A percentile compares a stretch with the other conserved stretches of the same genome.
These are phyloP conservation scores for Colletotrichum musicola DNA, from an alignment of 2,329 filamentous ascomycete genomes.

Conservation along the genomic window DNA sequence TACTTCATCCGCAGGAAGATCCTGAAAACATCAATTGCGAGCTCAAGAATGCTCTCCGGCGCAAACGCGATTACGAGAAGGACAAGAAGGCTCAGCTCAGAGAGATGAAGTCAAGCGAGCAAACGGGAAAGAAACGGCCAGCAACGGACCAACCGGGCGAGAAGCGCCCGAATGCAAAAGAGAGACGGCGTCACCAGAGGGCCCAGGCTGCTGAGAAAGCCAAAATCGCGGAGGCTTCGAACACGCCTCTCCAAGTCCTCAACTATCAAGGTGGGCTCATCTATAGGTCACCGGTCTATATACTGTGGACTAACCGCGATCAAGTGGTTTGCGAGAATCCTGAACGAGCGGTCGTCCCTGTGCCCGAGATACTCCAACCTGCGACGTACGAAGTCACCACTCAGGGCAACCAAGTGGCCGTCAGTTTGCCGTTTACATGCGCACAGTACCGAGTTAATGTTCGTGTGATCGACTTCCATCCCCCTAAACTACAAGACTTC, in stretches of 20 bases:
- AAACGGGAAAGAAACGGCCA: slow-evolving; percentile 41
- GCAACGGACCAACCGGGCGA: slow-evolving; percentile 31
- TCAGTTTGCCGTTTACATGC: slow-evolving; percentile 79
- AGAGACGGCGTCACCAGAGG: slow-evolving; percentile 37
- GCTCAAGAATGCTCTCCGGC: slow-evolving; percentile 69
- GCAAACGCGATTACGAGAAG: slow-evolving; percentile 75
- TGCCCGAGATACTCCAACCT: slow-evolving; percentile 57
- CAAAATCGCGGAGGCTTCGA: slow-evolving; percentile 45
- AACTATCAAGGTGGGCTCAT: slow-evolving; percentile 47
- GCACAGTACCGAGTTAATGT: slow-evolving; percentile 76
- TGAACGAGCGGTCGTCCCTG: slow-evolving; percentile 48
- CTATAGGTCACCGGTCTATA: not conserved
- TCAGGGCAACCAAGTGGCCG: slow-evolving; percentile 49
- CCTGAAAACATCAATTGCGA: slow-evolving; percentile 59
- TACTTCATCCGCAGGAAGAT: slow-evolving; percentile 57
- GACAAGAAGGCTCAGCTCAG: slow-evolving; percentile 56
- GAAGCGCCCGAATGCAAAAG: slow-evolving; percentile 43
- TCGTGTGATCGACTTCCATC: slow-evolving; percentile 86
- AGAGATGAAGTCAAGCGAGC: slow-evolving; percentile 45
- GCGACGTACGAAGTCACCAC: slow-evolving; percentile 57
- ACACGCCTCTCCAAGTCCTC: slow-evolving; percentile 45
- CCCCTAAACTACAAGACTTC: slow-evolving; percentile 79
- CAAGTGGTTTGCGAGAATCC: slow-evolving; percentile 62
- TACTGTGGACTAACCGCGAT: slow-evolving; percentile 6
- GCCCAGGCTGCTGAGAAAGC: slow-evolving; percentile 23